phyloP scores from a whole-genome alignment of 176 grass and related monocot genomes.

The Rhynchospora breviuscula region DNA sequence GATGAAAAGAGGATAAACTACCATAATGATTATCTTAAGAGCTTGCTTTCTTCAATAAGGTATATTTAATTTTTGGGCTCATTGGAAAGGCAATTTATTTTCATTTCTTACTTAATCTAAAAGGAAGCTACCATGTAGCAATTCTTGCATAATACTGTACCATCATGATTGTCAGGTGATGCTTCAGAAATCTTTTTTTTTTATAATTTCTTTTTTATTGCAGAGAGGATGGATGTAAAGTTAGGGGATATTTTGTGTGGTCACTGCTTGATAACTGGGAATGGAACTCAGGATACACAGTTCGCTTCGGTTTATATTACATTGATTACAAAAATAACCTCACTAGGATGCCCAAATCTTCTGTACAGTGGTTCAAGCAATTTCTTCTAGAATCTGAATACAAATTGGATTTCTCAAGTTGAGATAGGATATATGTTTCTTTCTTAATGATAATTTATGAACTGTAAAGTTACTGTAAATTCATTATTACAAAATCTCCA shows the following conservation, averaged over 20 bases:
- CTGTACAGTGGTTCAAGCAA: conserved; percentile 58
- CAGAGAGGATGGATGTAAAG: conserved; percentile 73
- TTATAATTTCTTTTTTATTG: not conserved
- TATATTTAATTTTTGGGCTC: conserved; percentile 17
- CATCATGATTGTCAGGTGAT: not conserved
- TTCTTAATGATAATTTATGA: conserved; percentile 8
- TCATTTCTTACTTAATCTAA: not conserved
- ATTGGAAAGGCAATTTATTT: not conserved
- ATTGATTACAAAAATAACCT: conserved; percentile 73
- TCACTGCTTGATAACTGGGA: conserved; percentile 94
- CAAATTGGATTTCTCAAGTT: conserved; percentile 20
- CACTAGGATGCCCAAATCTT: conserved; percentile 74
- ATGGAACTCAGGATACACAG: conserved; percentile 86
- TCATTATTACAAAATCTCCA: not conserved
- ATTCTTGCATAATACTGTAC: not conserved
- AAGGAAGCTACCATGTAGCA: not conserved
- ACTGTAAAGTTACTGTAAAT: not conserved
- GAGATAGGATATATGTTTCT: not conserved
- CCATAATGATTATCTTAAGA: conserved; percentile 75
- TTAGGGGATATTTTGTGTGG: conserved; percentile 69
- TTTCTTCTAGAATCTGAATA: conserved; percentile 32
- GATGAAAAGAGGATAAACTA: conserved; percentile 89
- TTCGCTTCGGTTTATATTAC: conserved; percentile 73
- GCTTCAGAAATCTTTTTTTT: not conserved
- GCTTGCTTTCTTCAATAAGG: conserved; percentile 66